Evolutionary conservation across 202 grass and related monocot species (phyloP).

Genomic region (Brachypodium distachyon): DNA sequence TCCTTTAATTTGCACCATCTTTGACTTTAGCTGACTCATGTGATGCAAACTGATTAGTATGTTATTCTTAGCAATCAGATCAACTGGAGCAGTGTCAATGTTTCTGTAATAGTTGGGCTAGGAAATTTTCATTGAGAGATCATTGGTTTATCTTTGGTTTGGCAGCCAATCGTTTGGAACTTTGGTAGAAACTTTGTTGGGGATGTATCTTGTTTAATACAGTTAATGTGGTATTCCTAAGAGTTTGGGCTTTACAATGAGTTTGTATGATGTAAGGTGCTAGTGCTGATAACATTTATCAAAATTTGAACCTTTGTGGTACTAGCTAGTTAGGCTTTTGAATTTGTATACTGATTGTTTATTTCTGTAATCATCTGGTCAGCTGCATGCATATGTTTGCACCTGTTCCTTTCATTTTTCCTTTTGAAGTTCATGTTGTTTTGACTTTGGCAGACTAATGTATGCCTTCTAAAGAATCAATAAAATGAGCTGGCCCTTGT

Average conservation of each 20-base stretch:
- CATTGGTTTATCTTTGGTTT: neutral
- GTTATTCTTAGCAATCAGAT: neutral
- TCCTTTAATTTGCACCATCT: neutral
- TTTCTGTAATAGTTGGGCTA: neutral
- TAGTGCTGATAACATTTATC: conserved; percentile 11
- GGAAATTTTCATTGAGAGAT: neutral
- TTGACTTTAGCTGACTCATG: conserved; percentile 2
- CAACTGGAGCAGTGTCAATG: neutral
- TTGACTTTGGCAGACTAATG: conserved; percentile 3
- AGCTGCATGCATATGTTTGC: conserved; percentile 6
- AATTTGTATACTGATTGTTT: neutral
- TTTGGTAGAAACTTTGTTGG: neutral
- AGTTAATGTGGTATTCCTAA: conserved; percentile 8
- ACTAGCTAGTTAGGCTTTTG: neutral
- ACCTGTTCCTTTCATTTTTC: neutral
- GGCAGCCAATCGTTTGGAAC: neutral
- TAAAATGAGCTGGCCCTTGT: neutral
- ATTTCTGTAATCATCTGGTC: conserved; percentile 3
- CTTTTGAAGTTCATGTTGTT: neutral
- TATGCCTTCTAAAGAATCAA: neutral
- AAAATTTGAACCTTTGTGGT: neutral
- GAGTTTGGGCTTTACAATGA: neutral
- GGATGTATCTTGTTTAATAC: neutral
- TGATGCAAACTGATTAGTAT: neutral
- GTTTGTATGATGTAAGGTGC: neutral